Evolutionary conservation across 2,329 filamentous ascomycete species (phyloP).

Genomic region (Periglandula ipomoeae): DNA sequence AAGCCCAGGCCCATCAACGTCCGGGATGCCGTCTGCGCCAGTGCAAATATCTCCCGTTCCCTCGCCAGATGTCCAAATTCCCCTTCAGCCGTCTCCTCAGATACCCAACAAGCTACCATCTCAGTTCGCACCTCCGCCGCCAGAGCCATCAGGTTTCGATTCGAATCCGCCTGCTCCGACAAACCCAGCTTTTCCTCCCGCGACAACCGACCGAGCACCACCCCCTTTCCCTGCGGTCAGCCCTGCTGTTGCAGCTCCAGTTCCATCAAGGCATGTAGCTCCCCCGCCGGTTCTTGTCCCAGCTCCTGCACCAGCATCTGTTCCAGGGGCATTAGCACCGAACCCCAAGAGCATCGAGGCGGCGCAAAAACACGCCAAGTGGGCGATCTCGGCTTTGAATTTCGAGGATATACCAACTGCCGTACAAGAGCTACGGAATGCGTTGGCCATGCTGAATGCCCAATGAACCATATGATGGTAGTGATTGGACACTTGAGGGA

Average conservation of each 20-base stretch:
- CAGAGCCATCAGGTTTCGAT: constrained; percentile 8
- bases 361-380: constrained; percentile 93
- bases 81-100: constrained; percentile 20
- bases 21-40: constrained; percentile 14
- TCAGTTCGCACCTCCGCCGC: constrained; percentile 15
- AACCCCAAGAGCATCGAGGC: constrained; percentile 54
- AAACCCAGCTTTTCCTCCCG: constrained; percentile 2
- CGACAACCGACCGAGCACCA: not conserved
- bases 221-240: not conserved
- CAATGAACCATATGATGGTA: too few relatives aligned
- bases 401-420: constrained; percentile 94
- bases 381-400: constrained; percentile 92
- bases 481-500: too few relatives aligned
- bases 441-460: constrained; percentile 62
- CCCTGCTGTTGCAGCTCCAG: constrained; percentile 1
- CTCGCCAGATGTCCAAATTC: constrained; percentile 12
- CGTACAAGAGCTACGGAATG: constrained; percentile 70
- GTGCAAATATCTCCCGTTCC: constrained; percentile 12
- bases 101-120: constrained; percentile 17
- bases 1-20: constrained; percentile 13
- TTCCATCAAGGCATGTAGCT: constrained; percentile 9
- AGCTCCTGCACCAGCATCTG: constrained; percentile 4
- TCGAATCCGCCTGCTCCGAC: constrained; percentile 13
- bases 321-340: constrained; percentile 8
- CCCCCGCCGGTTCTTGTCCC: not conserved